phyloP scores from a whole-genome alignment of 176 grass and related monocot genomes.

The Oryza punctata region DNA sequence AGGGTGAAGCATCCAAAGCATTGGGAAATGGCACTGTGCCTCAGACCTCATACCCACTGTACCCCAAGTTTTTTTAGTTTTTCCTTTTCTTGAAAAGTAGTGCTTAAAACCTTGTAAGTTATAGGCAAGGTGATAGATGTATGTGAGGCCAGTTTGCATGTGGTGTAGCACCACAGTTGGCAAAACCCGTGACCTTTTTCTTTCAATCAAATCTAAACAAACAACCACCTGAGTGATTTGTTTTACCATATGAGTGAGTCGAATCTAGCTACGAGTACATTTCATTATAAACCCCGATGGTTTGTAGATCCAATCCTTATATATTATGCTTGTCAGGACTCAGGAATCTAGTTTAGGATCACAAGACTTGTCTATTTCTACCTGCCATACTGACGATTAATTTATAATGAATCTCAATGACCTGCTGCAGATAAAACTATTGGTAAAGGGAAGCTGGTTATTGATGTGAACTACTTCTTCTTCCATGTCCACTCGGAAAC shows the following conservation, averaged over 20 bases:
- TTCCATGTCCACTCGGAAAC: constrained; percentile 63
- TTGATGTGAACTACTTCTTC: constrained; percentile 76
- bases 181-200: neutral
- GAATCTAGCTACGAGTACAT: neutral
- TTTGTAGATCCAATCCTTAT: neutral
- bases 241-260: neutral
- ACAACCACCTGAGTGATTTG: neutral
- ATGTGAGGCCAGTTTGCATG: constrained; percentile 24
- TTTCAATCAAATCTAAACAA: neutral
- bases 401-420: constrained; percentile 23
- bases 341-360: neutral
- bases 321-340: neutral
- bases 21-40: neutral
- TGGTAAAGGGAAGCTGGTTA: constrained; percentile 55
- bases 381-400: neutral
- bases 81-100: neutral
- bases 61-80: neutral
- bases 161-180: neutral
- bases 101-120: neutral
- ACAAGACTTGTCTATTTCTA: neutral
- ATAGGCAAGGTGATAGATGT: neutral
- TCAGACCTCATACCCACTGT: constrained; percentile 16
- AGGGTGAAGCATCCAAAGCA: constrained; percentile 21
- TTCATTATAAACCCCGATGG: neutral
- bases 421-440: constrained; percentile 59